Conservation (phyloP, 2,329 filamentous ascomycete species). For the Hypoxylon sp. region DNA sequence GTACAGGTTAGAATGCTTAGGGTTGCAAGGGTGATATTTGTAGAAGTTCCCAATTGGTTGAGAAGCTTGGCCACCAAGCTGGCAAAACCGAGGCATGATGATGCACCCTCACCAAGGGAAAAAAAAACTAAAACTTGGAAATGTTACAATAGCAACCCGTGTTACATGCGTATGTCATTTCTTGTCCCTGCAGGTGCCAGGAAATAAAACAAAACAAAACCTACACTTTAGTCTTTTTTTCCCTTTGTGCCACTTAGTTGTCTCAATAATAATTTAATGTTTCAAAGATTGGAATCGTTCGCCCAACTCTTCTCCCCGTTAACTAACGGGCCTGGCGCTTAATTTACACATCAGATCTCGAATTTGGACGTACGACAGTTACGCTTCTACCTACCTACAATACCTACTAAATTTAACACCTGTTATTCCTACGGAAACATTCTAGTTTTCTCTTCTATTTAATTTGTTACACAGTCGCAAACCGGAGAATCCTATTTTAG, state of each 20-base stretch:
- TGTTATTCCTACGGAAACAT: too few relatives aligned
- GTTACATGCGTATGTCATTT: slow-evolving; percentile 26
- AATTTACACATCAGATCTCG: slow-evolving; percentile 4
- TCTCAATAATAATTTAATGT: slow-evolving; percentile 17
- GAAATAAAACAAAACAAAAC: slow-evolving; percentile 14
- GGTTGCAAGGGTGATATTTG: not conserved
- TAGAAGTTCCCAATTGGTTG: slow-evolving; percentile 5
- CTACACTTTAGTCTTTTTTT: slow-evolving; percentile 2
- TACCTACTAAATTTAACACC: slow-evolving; percentile 7
- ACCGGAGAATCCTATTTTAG: too few relatives aligned
- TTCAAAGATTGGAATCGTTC: slow-evolving; percentile 14
- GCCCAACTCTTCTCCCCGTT: slow-evolving; percentile 3
- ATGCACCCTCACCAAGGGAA: slow-evolving; percentile 20
- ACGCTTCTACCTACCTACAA: slow-evolving; percentile 4
- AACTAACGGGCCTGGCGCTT: slow-evolving; percentile 2
- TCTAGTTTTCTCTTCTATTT: not conserved
- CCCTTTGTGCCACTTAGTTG: too few relatives aligned
- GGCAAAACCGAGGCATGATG: slow-evolving; percentile 10
- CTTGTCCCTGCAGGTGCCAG: slow-evolving; percentile 8
- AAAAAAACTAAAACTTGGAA: slow-evolving; percentile 32
- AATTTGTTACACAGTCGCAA: too few relatives aligned
- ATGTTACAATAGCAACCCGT: slow-evolving; percentile 5
- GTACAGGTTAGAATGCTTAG: not conserved
- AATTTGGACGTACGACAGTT: slow-evolving; percentile 2
- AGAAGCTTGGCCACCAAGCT: not conserved